Percentiles rank a stretch among this genome's conserved stretches.
Conservation (phyloP, 1,284 basidiomycete species). For the Mrakiaceae sp. region DNA sequence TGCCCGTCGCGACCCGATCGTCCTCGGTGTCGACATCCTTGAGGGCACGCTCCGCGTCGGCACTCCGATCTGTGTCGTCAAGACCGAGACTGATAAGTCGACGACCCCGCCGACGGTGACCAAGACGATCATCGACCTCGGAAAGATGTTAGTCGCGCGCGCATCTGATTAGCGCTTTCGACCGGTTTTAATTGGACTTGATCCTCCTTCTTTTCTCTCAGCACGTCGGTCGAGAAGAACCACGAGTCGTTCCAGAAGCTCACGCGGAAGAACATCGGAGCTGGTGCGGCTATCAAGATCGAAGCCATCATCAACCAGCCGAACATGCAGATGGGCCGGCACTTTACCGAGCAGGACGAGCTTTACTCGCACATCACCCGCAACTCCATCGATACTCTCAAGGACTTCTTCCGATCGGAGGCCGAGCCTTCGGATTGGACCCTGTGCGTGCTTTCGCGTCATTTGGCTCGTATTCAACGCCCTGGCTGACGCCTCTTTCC, state of each 20-base stretch:
- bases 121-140: constrained; percentile 81
- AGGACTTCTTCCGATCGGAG: constrained; percentile 78
- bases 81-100: constrained; percentile 47
- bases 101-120: constrained; percentile 57
- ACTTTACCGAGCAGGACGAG: constrained; percentile 95
- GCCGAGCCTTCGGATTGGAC: constrained; percentile 54
- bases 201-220: constrained; percentile 28
- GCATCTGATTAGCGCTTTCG: neutral
- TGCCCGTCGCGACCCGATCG: constrained; percentile 94
- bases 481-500: neutral
- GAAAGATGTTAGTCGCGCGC: constrained; percentile 68
- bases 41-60: constrained; percentile 89
- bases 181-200: neutral
- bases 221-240: constrained; percentile 90
- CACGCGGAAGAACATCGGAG: constrained; percentile 45
- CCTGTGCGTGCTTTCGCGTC: neutral
- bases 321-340: constrained; percentile 41
- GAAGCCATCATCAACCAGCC: constrained; percentile 95
- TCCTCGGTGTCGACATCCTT: constrained; percentile 91
- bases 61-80: constrained; percentile 91
- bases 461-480: neutral
- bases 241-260: constrained; percentile 47
- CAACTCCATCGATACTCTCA: constrained; percentile 87
- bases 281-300: constrained; percentile 87
- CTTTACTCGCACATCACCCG: constrained; percentile 81